A percentile compares a stretch with the other conserved stretches of the same genome.
Conservation (phyloP, 305 asterid species). For the Plantago coronopus region DNA sequence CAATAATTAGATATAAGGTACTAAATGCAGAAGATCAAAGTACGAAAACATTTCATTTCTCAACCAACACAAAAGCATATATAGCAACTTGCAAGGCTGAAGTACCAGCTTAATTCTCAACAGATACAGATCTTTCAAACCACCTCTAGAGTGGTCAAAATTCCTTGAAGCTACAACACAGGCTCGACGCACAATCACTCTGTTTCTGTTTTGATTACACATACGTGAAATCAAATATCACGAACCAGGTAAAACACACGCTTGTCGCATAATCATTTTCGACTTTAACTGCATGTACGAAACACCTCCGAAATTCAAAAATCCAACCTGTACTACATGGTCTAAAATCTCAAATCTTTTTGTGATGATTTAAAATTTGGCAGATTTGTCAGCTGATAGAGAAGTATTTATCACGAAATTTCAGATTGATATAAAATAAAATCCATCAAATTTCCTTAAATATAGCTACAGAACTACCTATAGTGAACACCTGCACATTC, state of each 20-base stretch:
- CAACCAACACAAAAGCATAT: not conserved
- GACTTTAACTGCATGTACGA: not conserved
- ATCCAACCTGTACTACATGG: not conserved
- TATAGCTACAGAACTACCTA: too few species aligned
- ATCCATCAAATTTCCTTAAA: too few species aligned
- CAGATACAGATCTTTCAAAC: too few species aligned
- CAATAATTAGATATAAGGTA: not conserved
- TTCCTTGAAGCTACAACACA: not conserved
- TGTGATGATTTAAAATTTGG: too few species aligned
- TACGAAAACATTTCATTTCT: too few species aligned
- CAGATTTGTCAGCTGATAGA: too few species aligned
- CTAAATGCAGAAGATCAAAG: not conserved
- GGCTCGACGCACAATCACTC: not conserved
- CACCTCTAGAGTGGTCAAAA: not conserved
- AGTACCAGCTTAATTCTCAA: too few species aligned
- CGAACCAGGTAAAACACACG: not conserved
- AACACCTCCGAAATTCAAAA: too few species aligned
- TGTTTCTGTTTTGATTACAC: not conserved
- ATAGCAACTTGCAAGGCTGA: not conserved
- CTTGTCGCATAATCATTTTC: conserved; percentile 6
- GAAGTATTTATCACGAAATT: too few species aligned
- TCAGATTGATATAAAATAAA: too few species aligned
- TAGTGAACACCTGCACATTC: too few species aligned
- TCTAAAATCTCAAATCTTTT: not conserved
- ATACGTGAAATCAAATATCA: not conserved